A percentile compares a stretch with the other conserved stretches of the same genome.
These are phyloP conservation scores for Penicillium sp. DNA, from an alignment of 2,329 filamentous ascomycete species.

Conservation along the genomic window DNA sequence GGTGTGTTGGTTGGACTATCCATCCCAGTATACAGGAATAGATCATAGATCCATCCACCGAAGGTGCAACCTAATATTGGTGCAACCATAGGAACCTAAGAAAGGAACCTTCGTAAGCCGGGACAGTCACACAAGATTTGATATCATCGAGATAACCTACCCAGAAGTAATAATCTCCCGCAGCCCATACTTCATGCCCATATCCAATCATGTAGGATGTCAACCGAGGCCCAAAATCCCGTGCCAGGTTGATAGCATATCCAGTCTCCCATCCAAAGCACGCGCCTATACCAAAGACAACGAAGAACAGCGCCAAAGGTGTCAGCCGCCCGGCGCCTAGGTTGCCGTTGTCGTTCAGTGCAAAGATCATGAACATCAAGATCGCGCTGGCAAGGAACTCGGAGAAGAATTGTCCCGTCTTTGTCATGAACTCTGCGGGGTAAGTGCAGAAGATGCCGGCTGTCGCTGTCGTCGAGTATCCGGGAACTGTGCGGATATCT, in stretches of 20 bases:
- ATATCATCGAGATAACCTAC: constrained; percentile 38
- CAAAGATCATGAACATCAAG: constrained; percentile 70
- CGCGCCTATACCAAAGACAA: constrained; percentile 70
- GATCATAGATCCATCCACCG: constrained; percentile 66
- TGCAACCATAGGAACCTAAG: constrained; percentile 67
- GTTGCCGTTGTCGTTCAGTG: constrained; percentile 53
- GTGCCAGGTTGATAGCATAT: constrained; percentile 70
- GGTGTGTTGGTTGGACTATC: constrained; percentile 68
- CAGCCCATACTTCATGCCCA: constrained; percentile 63
- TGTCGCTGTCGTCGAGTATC: constrained; percentile 56
- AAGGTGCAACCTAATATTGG: constrained; percentile 65
- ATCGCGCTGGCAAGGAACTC: constrained; percentile 68
- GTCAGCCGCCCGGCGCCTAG: constrained; percentile 56
- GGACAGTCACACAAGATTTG: neutral
- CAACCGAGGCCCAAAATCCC: constrained; percentile 68
- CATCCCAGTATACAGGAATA: constrained; percentile 64
- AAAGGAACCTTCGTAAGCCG: neutral
- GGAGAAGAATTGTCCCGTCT: constrained; percentile 66
- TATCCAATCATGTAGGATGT: constrained; percentile 68
- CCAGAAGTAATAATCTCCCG: constrained; percentile 72
- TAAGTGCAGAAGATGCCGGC: constrained; percentile 74
- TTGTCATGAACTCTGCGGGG: constrained; percentile 60
- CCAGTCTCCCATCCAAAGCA: constrained; percentile 76
- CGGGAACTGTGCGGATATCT: constrained; percentile 60
- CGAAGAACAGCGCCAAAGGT: constrained; percentile 65